Conservation (phyloP, 2,329 filamentous ascomycete species). For the Alternaria hordeiaustralica region DNA sequence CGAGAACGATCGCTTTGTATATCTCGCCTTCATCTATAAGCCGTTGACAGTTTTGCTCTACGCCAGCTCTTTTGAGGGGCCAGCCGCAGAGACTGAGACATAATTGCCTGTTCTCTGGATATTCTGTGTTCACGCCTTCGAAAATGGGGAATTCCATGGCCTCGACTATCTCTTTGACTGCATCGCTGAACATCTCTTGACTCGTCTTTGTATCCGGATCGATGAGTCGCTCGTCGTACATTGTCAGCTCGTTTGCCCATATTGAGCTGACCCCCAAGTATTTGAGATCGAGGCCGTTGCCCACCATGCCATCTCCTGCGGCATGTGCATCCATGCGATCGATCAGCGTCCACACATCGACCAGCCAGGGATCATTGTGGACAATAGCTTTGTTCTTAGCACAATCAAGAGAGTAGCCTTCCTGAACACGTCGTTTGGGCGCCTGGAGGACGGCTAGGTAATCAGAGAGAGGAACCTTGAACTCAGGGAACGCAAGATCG, state of each 20-base stretch:
- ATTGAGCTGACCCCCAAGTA: conserved; percentile 77
- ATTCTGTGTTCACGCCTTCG: conserved; percentile 67
- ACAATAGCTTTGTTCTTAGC: conserved; percentile 70
- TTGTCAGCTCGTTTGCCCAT: conserved; percentile 74
- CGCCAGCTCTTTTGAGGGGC: conserved; percentile 64
- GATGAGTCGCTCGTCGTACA: conserved; percentile 47
- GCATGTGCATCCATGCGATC: conserved; percentile 70
- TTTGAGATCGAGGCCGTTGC: conserved; percentile 71
- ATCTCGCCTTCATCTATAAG: conserved; percentile 63
- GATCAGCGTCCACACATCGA: conserved; percentile 80
- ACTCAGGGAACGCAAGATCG: conserved; percentile 44
- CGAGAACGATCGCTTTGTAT: conserved; percentile 78
- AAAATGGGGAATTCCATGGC: conserved; percentile 68
- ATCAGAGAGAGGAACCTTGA: conserved; percentile 42
- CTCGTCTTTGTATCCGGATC: conserved; percentile 46
- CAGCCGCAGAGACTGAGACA: conserved; percentile 78
- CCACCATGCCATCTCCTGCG: conserved; percentile 72
- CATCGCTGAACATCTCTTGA: conserved; percentile 64
- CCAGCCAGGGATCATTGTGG: conserved; percentile 75
- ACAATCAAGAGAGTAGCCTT: conserved; percentile 66
- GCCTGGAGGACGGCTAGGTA: conserved; percentile 47
- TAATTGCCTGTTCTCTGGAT: conserved; percentile 73
- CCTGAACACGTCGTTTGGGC: conserved; percentile 61
- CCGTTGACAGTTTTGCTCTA: conserved; percentile 56
- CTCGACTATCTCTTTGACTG: conserved; percentile 69